Evolutionary conservation across 2,329 filamentous ascomycete species (phyloP), one percentile per base, ranked within the genome.

Genomic region (Tricladium varicosporioides): DNA sequence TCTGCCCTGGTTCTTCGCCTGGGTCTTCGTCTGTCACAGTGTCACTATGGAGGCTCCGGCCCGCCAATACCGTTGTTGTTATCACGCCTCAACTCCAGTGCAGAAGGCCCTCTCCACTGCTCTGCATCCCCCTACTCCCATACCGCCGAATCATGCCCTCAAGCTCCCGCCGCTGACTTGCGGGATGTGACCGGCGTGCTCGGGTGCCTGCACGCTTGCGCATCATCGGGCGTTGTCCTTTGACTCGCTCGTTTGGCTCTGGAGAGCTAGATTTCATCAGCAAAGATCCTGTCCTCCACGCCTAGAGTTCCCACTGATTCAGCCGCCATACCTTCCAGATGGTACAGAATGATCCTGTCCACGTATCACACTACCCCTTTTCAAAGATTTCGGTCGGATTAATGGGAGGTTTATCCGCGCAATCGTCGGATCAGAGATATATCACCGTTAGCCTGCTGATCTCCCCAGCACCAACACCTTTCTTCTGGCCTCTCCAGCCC

Each of bases 401-500:
- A 18, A 51, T 63, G 56, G 51, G 58, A 57, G 61, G 43, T 64
- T 63, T 63, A 65, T 60, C 68, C 65, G 65, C 55, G 58, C 64
- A 56, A 61, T 60, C 48, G 53, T 64, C 58, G 61, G 62, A 57
- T 65, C 54, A 58, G 63, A 64, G 48, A 55, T 62, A 63, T 65
- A 65, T 66, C 58, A 65, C 52, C 56, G 62, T 48, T 50, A 62
- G 59, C 53, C 63, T 66, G 57, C 60, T 68, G 64, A 67, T 67
- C 60, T 53, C 54, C 32, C 33, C 55, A 33, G 18, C 42, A 53
- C 32, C 50, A 44, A 36, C 53, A 48, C 51, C 49, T 54, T 46
- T 55, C 54, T 48, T 42, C 32, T 43, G 31, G 53, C 50, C 22
- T 27, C 22, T 27, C 7, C 22, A 27, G 22, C 22, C 22, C 22